A percentile compares a stretch with the other conserved stretches of the same genome.
phyloP scores from a whole-genome alignment of 108 stramenopile species.

The Epipyxis sp. region DNA sequence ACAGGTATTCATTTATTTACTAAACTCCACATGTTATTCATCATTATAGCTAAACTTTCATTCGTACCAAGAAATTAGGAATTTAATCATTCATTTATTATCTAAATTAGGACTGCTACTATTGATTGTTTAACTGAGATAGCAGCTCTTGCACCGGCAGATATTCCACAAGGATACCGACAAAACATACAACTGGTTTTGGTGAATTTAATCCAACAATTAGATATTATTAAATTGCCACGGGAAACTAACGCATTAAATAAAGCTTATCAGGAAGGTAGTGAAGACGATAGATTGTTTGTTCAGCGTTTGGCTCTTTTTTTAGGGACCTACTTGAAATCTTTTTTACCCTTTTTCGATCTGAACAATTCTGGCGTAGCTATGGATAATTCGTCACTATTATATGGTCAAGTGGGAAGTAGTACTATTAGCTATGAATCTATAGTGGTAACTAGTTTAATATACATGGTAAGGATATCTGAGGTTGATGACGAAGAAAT shows the following conservation, averaged over 20 bases:
- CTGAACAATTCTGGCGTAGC: neutral
- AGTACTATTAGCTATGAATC: neutral
- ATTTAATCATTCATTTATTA: no score
- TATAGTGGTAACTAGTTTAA: constrained; percentile 76
- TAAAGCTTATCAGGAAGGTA: constrained; percentile 76
- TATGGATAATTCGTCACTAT: no score
- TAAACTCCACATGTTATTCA: neutral
- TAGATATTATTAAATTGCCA: constrained; percentile 65
- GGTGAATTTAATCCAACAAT: constrained; percentile 66
- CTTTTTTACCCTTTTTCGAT: constrained; percentile 13
- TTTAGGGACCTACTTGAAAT: constrained; percentile 77
- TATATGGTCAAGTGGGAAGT: no score
- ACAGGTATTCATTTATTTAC: constrained; percentile 41
- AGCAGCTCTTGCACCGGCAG: constrained; percentile 63
- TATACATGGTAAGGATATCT: constrained; percentile 86
- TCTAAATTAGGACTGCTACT: constrained; percentile 82
- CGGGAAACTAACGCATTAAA: constrained; percentile 77
- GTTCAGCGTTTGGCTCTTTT: constrained; percentile 91
- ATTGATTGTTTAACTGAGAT: constrained; percentile 96
- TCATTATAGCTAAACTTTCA: neutral
- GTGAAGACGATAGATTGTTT: constrained; percentile 84
- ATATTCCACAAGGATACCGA: neutral
- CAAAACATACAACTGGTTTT: constrained; percentile 55
- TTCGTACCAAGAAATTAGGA: no score
- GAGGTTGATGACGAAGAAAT: constrained; percentile 95